Evolutionary conservation across 176 grass and related monocot genomes (phyloP).

Genomic region (Ananas comosus): DNA sequence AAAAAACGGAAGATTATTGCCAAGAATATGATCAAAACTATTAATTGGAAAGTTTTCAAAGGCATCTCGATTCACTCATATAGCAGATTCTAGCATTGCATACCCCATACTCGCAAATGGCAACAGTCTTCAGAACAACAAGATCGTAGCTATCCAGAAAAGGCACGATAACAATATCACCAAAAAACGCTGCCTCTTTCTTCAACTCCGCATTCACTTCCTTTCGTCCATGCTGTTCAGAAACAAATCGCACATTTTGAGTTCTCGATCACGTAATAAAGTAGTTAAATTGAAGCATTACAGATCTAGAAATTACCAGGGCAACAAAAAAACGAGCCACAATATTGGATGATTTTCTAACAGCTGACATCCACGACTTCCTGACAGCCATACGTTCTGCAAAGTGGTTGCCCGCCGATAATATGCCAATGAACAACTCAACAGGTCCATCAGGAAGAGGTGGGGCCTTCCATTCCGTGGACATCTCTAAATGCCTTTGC

Average conservation of each 20-base stretch:
- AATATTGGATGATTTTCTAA: slow-evolving; percentile 44
- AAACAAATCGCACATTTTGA: slow-evolving; percentile 1
- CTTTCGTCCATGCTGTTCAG: slow-evolving; percentile 54
- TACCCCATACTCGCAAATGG: slow-evolving; percentile 97
- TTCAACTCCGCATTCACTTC: slow-evolving; percentile 81
- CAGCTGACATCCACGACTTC: slow-evolving; percentile 90
- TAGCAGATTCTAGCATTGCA: slow-evolving; percentile 14
- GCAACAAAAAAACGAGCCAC: slow-evolving; percentile 94
- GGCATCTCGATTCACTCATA: not conserved
- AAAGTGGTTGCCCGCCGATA: slow-evolving; percentile 96
- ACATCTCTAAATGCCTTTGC: slow-evolving; percentile 77
- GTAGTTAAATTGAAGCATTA: not conserved
- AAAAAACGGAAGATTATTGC: not conserved
- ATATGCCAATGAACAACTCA: slow-evolving; percentile 89
- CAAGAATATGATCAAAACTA: not conserved
- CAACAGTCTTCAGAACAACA: slow-evolving; percentile 91
- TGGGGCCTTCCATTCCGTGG: slow-evolving; percentile 54
- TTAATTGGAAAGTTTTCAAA: not conserved
- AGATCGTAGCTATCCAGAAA: slow-evolving; percentile 95
- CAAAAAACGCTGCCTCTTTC: slow-evolving; percentile 83
- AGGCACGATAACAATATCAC: slow-evolving; percentile 92
- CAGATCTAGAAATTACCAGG: slow-evolving; percentile 48
- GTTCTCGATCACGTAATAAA: not conserved
- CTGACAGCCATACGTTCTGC: slow-evolving; percentile 92
- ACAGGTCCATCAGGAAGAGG: slow-evolving; percentile 50